Conservation (phyloP, 208 protist genomes). For the Wallacemonas sp. region DNA sequence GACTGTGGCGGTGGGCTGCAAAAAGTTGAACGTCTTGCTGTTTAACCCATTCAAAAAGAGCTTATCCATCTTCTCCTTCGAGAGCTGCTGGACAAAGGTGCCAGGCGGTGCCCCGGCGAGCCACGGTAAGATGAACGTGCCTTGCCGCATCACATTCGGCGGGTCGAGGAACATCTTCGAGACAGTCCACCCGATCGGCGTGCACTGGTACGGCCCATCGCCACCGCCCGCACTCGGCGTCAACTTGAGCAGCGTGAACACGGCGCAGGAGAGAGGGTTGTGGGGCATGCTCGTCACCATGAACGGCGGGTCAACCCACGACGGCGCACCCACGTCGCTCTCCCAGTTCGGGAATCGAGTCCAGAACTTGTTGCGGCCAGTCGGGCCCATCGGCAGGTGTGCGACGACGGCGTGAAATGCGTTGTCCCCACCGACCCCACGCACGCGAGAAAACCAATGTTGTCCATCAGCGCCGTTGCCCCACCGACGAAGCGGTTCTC, state of each 20-base stretch:
- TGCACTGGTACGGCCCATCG: conserved; percentile 13
- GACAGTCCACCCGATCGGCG: conserved; percentile 59
- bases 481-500: conserved; percentile 37
- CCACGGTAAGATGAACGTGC: conserved; percentile 56
- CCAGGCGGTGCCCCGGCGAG: conserved; percentile 37
- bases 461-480: conserved; percentile 25
- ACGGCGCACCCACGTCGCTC: conserved; percentile 53
- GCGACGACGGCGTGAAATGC: conserved; percentile 48
- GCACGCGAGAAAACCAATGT: conserved; percentile 42
- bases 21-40: conserved; percentile 32
- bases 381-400: conserved; percentile 26
- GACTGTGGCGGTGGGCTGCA: conserved; percentile 47
- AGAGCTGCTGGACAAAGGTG: conserved; percentile 37
- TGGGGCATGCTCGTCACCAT: conserved; percentile 32
- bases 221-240: conserved; percentile 11
- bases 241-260: conserved; percentile 62
- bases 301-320: conserved; percentile 58
- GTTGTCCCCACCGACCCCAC: conserved; percentile 45
- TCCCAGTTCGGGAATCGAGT: conserved; percentile 55
- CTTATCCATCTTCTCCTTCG: conserved; percentile 40
- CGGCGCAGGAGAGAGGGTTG: conserved; percentile 27
- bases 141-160: conserved; percentile 42
- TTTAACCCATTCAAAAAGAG: conserved; percentile 39
- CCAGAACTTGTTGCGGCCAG: conserved; percentile 22
- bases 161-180: conserved; percentile 58